Base-by-base conservation (phyloP, 202 grass and related monocot genomes). In the Elaeis oleifera region DNA sequence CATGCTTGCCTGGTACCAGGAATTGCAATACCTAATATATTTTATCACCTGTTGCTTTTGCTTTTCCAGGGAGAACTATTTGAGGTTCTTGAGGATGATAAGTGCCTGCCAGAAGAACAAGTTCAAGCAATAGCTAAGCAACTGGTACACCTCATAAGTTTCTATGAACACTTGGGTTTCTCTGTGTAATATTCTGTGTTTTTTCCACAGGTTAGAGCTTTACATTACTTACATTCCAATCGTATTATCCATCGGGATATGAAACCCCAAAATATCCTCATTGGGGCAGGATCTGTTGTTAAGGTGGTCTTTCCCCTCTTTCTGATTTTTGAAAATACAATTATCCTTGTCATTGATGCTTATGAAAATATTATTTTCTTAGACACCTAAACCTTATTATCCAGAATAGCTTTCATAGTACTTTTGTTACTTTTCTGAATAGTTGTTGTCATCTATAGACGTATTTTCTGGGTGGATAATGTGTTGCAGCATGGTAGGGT, bases 211-310 rank as follows among this genome's bases (percentile, higher is more conserved):
- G 92, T 91, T 19, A 97, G 91, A 83, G 88, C 88, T 24, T 64
- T 91, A 53, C 72, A 91, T 66, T 97, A 91, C 76, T 89, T 97
- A 76, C 92, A 97, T 60, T 89, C 92, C 19, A 91, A 92, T 83
- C 71, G 88, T 19, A 97, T 97, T 56, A 91, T 97, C 56, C 92
- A 97, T 72, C 77, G 88, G 44, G 92, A 91, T 80, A 97, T 97
- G 92, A 97, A 97, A 77, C 92, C 88, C 54, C 84, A 97, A 77
- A 97, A 97, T 71, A 97, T 97, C 55, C 87, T 91, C 76, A 97
- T 91, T 18, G 87, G 92, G 25, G 83, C 90, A 73, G 88, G 88
- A 64, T 92, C 88, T 77, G 63, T 92, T 84, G 84, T 97, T 19
- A 97, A 92, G 88, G 92, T 97, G 85, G 21, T 22, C 50, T 70